phyloP scores from a whole-genome alignment of 495 filamentous ascomycete species.

The Penicillium antarcticum region DNA sequence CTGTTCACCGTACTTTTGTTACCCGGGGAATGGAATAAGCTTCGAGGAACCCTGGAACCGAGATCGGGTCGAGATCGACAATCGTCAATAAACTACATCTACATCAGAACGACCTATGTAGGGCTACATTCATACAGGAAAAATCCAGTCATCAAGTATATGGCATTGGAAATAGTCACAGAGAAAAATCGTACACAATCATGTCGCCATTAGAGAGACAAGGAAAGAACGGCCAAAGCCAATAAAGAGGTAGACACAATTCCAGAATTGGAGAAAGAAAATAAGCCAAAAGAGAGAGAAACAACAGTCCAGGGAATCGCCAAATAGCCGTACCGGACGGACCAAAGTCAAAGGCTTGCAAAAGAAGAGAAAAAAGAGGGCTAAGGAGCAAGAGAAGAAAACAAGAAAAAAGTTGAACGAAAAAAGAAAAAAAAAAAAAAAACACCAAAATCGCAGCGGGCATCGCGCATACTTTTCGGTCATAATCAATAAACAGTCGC shows the following conservation, averaged over 20 bases:
- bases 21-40: no score
- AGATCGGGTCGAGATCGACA: no score
- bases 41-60: no score
- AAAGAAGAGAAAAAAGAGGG: conserved; percentile 11
- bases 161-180: conserved; percentile 13
- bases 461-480: conserved; percentile 14
- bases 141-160: conserved; percentile 4
- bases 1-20: no score
- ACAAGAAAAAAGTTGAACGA: conserved; percentile 11
- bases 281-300: conserved; percentile 15
- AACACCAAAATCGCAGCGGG: conserved; percentile 11
- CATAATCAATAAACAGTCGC: conserved; percentile 40
- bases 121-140: neutral
- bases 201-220: conserved; percentile 24
- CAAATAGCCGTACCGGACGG: conserved; percentile 24
- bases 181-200: conserved; percentile 26
- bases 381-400: conserved; percentile 6
- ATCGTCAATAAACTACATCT: no score
- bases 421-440: conserved; percentile 8
- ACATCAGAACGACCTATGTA: neutral
- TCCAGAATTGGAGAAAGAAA: conserved; percentile 16
- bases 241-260: conserved; percentile 13
- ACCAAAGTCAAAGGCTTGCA: conserved; percentile 18
- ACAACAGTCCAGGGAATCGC: conserved; percentile 3
- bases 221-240: conserved; percentile 1